Evolutionary conservation across 495 filamentous ascomycete species (phyloP), one percentile per base, ranked within the genome.

Genomic region (Cairneyella variabilis): DNA sequence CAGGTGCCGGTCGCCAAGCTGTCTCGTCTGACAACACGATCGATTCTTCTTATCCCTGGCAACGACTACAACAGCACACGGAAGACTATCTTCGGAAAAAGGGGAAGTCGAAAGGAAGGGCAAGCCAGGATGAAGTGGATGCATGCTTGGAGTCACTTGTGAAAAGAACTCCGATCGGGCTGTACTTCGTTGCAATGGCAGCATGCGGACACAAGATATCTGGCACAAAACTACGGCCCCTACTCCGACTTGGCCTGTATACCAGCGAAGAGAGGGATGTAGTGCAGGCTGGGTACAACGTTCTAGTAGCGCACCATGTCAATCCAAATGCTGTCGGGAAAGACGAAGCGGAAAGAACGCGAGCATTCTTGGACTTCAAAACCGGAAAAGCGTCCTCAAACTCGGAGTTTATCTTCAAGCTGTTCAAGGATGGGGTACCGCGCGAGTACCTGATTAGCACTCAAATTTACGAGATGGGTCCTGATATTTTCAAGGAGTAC

Each of bases 131-230:
- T 5, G 17, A 51, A 22, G 16, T 20, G n/a, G 54, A 57, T 44
- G 54, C 14, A 5, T 14, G 22, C 17, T n/a, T 57, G 1, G 11
- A 4, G 1, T 16, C 20, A 7, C 27, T 57, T 4, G 20, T 57
- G 28, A 32, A 22, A 25, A 34, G 40, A 40, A 34, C 12, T 12
- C 28, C 28, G 6, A 32, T 30, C 27, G 40, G 4, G 30, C n/a
- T 17, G 10, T 46, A 51, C 14, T 23, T 47, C 30, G 22, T 57
- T 32, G 54, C 54, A 8, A 45, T 57, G 18, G 54, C 47, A 6
- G 47, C 53, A 6, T 50, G 45, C 23, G 46, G 38, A 2, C 53
- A 56, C 27, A 12, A 12, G 20, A 28, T 56, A 17, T 56, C 53
- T 20, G n/a, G 22, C 8, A 20, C 32, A 14, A 27, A 37, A 22